Base-by-base conservation (phyloP, 176 grass and related monocot genomes). In the Zizania latifolia region DNA sequence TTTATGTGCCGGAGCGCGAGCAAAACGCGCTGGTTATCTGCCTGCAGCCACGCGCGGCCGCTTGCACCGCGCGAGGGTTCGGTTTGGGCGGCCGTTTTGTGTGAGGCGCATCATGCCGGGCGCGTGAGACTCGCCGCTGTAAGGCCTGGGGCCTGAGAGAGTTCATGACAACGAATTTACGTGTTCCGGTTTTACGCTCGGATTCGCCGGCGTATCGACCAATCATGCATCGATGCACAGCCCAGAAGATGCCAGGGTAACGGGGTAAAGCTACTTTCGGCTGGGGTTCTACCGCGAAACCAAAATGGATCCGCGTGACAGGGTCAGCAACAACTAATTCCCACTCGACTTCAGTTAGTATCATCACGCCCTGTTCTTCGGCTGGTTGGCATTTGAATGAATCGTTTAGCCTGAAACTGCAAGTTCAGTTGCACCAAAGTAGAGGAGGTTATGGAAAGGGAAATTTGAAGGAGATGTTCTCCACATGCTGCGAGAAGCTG, bases 71-170 rank as follows among this genome's bases (percentile, higher is more conserved):
- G 65, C 4, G 48, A 51, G 31, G 66, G 74, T 19, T 78, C 79
- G 26, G 86, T 90, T 88, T 74, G 65, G 68, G 78, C 80, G 83
- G 63, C 79, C 44, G 19, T 77, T 92, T 96, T 69, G 89, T 89
- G 92, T 89, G 92, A 94, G 66, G 36, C 68, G 51, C 15, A 39
- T 58, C 88, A 94, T 78, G 88, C 92, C 34, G 74, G 81, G 44
- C 21, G 85, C 65, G 78, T 93, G 92, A 78, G 21, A 26, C 11
- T n/a, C n/a, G n/a, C n/a, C n/a, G n/a, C n/a, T n/a, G n/a, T n/a
- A n/a, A n/a, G n/a, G n/a, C 22, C 57, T 21, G 17, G 8, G 17
- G 8, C 43, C 14, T 45, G 43, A 45, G 43, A 45, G 43, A 27
- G 45, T 19, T 29, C 17, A 43, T 31, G 10, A 39, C 3, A 50